Conservation (phyloP, 169 alveolate genomes). For the Babesia ovis region DNA sequence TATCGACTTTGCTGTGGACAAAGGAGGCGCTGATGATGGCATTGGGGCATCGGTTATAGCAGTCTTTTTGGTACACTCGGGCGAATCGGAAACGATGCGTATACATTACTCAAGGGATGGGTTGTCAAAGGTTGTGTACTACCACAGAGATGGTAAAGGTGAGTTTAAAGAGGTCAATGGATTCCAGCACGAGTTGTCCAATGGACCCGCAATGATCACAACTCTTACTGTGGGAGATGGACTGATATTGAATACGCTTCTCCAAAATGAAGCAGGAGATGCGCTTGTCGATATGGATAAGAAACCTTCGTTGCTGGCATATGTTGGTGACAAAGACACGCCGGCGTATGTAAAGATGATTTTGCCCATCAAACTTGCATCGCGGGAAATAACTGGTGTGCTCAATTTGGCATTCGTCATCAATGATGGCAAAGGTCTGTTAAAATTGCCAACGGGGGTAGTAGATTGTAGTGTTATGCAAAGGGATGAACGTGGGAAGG, state of each 20-base stretch:
- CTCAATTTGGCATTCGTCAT: neutral
- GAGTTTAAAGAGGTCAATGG: neutral
- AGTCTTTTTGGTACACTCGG: neutral
- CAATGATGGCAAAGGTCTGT: neutral
- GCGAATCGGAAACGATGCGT: neutral
- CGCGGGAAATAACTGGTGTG: neutral
- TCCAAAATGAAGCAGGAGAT: conserved; percentile 3
- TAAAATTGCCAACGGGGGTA: neutral
- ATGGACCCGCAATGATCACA: neutral
- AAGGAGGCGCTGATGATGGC: neutral
- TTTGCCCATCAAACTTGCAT: conserved; percentile 2
- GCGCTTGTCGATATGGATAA: neutral
- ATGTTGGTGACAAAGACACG: neutral
- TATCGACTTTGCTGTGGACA: neutral
- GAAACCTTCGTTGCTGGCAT: neutral
- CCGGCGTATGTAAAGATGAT: neutral
- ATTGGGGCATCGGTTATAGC: neutral
- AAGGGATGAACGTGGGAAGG: neutral
- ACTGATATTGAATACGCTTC: neutral
- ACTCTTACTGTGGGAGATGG: neutral
- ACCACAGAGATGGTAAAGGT: neutral
- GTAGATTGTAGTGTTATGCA: neutral
- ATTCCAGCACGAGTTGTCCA: neutral
- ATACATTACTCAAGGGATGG: neutral
- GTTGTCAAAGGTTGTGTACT: neutral